Evolutionary conservation across 2,329 filamentous ascomycete genomes (phyloP), one percentile per base, ranked within the genome.

Genomic region (Cladophialophora chaetospira): DNA sequence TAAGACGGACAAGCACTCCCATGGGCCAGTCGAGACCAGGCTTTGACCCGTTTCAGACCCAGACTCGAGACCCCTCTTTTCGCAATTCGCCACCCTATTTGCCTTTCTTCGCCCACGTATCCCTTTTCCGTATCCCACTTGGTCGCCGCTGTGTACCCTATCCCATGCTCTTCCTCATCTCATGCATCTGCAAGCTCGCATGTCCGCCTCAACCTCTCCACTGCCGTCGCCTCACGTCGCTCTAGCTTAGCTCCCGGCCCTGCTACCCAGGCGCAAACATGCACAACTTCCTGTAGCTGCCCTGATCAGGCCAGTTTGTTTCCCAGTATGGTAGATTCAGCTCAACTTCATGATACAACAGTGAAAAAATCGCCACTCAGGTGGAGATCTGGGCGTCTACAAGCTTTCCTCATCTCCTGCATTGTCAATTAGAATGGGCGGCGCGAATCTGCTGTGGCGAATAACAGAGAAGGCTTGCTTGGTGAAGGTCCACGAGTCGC

Each of bases 351-450:
- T 57, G 43, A 23, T 28, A 38, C 60, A 58, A 46, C 56, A 57
- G 15, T 33, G 47, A 17, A 36, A 62, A 45, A 59, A 59, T 62
- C 54, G 60, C 60, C 60, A 62, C 60, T 52, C 33, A 38, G 28
- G 55, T 62, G 59, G 52, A 48, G 29, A 44, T 28, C 23, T 23
- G 9, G 29, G 9, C 17, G 38, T 38, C 19, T 33, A 10, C 10
- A 42, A 56, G 46, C 38, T 45, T 45, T 45, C 13, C 23, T 33
- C 25, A 15, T 5, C 26, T 47, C 21, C n/a, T 5, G n/a, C n/a
- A 8, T 47, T 26, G 26, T 15, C n/a, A 35, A 13, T 19, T 25
- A 44, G 23, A 23, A 44, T 6, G 17, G 19, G 19, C 15, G 23
- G 19, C 4, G 11, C 19, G 42, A 13, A 15, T 19, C 13, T 25